These are phyloP conservation scores for Aspergillus arachidicola DNA, from an alignment of 2,329 filamentous ascomycete species.

Conservation along the genomic window DNA sequence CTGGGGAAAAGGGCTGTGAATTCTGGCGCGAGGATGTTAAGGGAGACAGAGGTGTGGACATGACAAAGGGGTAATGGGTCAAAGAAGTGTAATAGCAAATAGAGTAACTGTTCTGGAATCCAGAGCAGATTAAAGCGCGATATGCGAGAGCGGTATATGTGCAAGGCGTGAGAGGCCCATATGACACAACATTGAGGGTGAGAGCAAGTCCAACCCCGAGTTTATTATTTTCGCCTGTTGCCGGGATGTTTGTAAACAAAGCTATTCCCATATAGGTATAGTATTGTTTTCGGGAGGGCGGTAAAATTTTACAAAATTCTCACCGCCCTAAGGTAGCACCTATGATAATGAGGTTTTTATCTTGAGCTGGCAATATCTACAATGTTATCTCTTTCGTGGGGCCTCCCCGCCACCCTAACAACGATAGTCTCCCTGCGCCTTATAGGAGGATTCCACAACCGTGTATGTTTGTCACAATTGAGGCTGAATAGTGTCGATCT, in stretches of 20 bases:
- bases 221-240: constrained; percentile 29
- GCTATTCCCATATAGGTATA: constrained; percentile 27
- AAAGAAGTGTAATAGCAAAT: constrained; percentile 4
- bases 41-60: constrained; percentile 46
- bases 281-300: constrained; percentile 6
- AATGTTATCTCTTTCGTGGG: background rate
- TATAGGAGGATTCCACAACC: background rate
- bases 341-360: background rate
- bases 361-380: background rate
- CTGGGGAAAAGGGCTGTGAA: constrained; percentile 37
- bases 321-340: constrained; percentile 14
- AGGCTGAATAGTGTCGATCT: constrained; percentile 24
- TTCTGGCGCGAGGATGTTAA: constrained; percentile 47
- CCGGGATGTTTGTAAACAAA: constrained; percentile 36
- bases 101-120: background rate
- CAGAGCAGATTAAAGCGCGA: background rate
- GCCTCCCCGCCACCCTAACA: background rate
- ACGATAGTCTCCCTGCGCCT: background rate
- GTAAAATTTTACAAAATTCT: constrained; percentile 16
- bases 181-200: background rate
- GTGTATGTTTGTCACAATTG: background rate
- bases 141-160: background rate
- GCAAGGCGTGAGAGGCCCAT: background rate
- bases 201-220: constrained; percentile 14
- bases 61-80: constrained; percentile 21